These are phyloP conservation scores for Eucalyptus shirleyi DNA, from an alignment of 345 rosid genomes.

Conservation along the genomic window DNA sequence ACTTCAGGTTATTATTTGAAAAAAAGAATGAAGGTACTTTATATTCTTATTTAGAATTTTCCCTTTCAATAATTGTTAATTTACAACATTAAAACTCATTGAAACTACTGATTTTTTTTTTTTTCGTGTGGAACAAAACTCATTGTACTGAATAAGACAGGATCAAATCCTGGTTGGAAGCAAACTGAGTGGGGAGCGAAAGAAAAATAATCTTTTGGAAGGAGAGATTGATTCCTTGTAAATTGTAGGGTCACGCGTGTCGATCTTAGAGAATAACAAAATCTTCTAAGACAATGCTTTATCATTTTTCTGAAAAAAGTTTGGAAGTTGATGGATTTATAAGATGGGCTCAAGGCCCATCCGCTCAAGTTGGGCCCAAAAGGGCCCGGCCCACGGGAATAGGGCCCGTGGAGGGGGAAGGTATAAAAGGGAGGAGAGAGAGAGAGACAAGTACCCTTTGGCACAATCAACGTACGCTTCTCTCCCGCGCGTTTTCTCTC, in stretches of 20 bases:
- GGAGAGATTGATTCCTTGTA: neutral
- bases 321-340: too few relatives aligned
- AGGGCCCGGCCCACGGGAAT: too few relatives aligned
- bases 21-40: too few relatives aligned
- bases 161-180: neutral
- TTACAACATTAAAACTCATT: neutral
- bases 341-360: too few relatives aligned
- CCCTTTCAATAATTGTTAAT: neutral
- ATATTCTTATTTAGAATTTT: too few relatives aligned
- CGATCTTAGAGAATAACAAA: neutral
- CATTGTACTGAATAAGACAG: neutral
- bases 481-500: too few relatives aligned
- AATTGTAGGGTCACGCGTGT: neutral
- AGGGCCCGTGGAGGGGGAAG: too few relatives aligned
- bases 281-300: neutral
- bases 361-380: too few relatives aligned
- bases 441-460: too few relatives aligned
- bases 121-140: neutral
- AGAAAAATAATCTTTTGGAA: neutral
- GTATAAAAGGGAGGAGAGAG: too few relatives aligned
- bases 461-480: too few relatives aligned
- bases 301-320: neutral
- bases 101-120: neutral
- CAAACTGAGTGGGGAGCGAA: neutral
- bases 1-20: accelerated